Evolutionary conservation across 257 asterid species (phyloP).

Genomic region (Solanum pennellii): DNA sequence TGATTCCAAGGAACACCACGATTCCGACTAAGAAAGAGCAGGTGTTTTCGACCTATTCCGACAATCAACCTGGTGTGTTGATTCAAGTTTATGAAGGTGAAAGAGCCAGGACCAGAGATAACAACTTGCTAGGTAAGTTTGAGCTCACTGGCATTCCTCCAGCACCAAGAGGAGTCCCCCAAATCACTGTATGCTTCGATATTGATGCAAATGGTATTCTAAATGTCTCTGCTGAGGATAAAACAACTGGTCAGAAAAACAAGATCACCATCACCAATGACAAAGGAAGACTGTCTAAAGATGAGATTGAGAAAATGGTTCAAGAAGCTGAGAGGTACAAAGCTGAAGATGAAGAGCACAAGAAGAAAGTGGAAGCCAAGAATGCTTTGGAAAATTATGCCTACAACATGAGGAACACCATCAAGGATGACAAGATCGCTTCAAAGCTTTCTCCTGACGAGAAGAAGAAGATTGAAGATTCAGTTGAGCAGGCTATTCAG

Average conservation of each 20-base stretch:
- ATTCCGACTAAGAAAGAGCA: conserved; percentile 28
- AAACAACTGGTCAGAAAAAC: conserved; percentile 27
- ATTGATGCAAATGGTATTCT: conserved; percentile 26
- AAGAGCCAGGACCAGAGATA: conserved; percentile 20
- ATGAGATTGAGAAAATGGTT: conserved; percentile 27
- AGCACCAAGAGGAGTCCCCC: conserved; percentile 23
- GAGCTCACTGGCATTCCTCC: conserved; percentile 25
- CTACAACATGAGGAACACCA: conserved; percentile 31
- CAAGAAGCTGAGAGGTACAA: conserved; percentile 25
- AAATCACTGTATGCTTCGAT: conserved; percentile 22
- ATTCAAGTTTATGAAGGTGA: conserved; percentile 30
- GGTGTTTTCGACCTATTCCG: conserved; percentile 18
- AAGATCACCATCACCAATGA: conserved; percentile 26
- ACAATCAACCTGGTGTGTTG: conserved; percentile 28
- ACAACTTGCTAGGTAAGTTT: conserved; percentile 20
- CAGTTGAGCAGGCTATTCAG: conserved; percentile 13
- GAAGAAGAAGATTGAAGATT: conserved; percentile 20
- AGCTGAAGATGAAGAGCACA: conserved; percentile 23
- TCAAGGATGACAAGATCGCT: conserved; percentile 25
- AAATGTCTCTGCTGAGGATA: conserved; percentile 29
- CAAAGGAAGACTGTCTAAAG: conserved; percentile 23
- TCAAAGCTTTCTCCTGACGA: conserved; percentile 16
- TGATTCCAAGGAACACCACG: conserved; percentile 25
- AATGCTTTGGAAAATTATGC: conserved; percentile 18
- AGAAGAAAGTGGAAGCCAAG: conserved; percentile 25